Evolutionary conservation across 139 green algal genomes (phyloP).

Genomic region (Volvox reticuliferus): DNA sequence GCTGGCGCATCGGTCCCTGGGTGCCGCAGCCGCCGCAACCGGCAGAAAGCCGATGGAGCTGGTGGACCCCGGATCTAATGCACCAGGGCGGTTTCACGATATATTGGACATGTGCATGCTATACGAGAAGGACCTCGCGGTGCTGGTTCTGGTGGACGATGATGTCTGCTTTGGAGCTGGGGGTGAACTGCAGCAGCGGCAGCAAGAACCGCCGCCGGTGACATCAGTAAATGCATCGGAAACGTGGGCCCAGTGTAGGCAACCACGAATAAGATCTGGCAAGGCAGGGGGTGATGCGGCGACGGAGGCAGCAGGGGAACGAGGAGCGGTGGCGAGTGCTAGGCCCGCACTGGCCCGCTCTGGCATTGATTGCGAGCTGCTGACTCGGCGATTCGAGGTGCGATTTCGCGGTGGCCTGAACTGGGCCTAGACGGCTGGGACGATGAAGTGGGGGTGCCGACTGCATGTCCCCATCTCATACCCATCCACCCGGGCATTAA

Average conservation of each 20-base stretch:
- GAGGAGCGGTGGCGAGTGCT: background rate
- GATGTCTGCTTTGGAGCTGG: background rate
- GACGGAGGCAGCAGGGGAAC: background rate
- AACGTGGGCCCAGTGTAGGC: too few relatives aligned
- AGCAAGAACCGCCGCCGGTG: background rate
- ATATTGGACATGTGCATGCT: background rate
- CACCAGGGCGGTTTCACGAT: background rate
- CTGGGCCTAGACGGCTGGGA: background rate
- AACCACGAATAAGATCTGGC: background rate
- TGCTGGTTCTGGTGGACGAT: background rate
- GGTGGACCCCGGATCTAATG: background rate
- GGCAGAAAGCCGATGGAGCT: background rate
- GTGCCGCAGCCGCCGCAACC: background rate
- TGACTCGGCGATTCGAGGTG: conserved; percentile 10
- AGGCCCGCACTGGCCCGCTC: background rate
- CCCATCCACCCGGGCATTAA: background rate
- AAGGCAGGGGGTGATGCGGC: background rate
- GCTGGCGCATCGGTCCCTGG: background rate
- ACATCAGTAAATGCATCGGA: too few relatives aligned
- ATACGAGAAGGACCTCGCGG: background rate
- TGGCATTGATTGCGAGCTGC: background rate
- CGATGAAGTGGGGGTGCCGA: background rate
- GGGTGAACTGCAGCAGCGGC: background rate
- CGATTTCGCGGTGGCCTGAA: background rate
- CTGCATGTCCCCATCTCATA: background rate